Evolutionary conservation across 768 basidiomycete species (phyloP).

Genomic region (Lenzites betulinus): DNA sequence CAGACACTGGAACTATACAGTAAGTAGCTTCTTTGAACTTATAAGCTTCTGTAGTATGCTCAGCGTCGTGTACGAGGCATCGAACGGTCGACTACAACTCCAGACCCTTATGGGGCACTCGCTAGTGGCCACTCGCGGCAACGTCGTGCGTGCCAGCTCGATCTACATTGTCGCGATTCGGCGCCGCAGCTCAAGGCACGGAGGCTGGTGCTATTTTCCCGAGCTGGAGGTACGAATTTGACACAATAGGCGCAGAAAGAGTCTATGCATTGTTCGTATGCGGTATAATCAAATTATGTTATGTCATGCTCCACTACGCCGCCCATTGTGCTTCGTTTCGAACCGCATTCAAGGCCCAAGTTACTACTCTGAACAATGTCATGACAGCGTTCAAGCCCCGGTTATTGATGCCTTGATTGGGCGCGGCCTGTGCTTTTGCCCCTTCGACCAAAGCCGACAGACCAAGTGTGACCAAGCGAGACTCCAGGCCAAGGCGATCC

Average conservation of each 20-base stretch:
- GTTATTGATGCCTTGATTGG: background rate
- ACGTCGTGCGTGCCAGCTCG: background rate
- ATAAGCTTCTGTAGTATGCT: background rate
- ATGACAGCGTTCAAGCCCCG: background rate
- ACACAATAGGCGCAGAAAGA: background rate
- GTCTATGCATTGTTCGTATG: background rate
- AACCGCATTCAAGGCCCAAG: too few relatives aligned
- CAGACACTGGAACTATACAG: background rate
- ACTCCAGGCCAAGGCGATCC: background rate
- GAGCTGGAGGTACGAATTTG: background rate
- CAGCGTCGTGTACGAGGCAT: background rate
- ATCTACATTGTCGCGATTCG: background rate
- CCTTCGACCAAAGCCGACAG: background rate
- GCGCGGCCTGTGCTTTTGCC: background rate
- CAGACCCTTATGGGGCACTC: background rate
- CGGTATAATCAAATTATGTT: background rate
- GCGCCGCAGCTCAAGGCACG: background rate
- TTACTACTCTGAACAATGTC: background rate
- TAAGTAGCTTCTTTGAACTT: background rate
- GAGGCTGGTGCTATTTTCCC: background rate
- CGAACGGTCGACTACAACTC: background rate
- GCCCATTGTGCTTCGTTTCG: background rate
- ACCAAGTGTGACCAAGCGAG: too few relatives aligned
- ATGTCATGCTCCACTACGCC: too few relatives aligned
- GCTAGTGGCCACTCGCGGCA: background rate